Evolutionary conservation across 306 rosid species (phyloP).

Genomic region (Quercus berberidifolia): DNA sequence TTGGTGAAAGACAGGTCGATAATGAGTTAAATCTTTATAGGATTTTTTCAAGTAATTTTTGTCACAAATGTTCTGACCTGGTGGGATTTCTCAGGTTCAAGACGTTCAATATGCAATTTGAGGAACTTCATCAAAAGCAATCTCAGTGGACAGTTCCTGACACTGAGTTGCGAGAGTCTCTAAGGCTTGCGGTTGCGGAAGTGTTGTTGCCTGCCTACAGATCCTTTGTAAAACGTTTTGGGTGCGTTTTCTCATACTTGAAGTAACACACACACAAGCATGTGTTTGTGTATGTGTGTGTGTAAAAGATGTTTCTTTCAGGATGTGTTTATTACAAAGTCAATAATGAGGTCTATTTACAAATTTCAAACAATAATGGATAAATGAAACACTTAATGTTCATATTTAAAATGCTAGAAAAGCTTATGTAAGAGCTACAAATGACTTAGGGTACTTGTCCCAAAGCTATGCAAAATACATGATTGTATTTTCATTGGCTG

Average conservation of each 20-base stretch:
- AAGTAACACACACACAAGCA: neutral
- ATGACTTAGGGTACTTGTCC: neutral
- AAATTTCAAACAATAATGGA: neutral
- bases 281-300: neutral
- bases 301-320: neutral
- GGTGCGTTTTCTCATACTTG: slow-evolving; percentile 45
- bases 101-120: slow-evolving; percentile 74
- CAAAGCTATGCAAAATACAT: neutral
- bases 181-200: slow-evolving; percentile 92
- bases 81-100: slow-evolving; percentile 64
- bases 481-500: slow-evolving; percentile 5
- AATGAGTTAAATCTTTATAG: neutral
- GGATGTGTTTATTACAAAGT: no score
- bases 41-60: neutral
- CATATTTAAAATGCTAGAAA: neutral
- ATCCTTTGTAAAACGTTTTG: slow-evolving; percentile 79
- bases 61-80: slow-evolving; percentile 10
- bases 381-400: neutral
- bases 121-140: slow-evolving; percentile 96
- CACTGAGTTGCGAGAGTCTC: slow-evolving; percentile 86
- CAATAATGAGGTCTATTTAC: neutral
- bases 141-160: slow-evolving; percentile 98
- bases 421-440: neutral
- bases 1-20: slow-evolving; percentile 78
- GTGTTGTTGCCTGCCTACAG: slow-evolving; percentile 92